Conservation (phyloP, 2,329 filamentous ascomycete species). For the Exophiala aquamarina region DNA sequence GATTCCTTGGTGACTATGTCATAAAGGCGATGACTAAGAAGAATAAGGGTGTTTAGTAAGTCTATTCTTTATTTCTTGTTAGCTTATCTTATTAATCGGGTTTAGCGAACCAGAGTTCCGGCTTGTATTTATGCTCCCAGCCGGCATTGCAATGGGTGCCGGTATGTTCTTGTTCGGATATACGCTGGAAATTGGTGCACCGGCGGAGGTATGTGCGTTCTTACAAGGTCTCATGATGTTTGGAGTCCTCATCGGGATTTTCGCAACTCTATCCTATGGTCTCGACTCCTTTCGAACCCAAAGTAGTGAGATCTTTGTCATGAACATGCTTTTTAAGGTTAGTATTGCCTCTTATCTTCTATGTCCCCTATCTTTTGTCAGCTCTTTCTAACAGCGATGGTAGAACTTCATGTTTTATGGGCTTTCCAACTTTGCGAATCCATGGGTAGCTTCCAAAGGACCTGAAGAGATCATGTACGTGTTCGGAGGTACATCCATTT, state of each 20-base stretch:
- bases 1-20: slow-evolving; percentile 33
- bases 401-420: slow-evolving; percentile 35
- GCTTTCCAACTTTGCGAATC: slow-evolving; percentile 31
- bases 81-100: not conserved
- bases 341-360: no score
- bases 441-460: slow-evolving; percentile 29
- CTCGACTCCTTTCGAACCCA: slow-evolving; percentile 31
- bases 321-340: slow-evolving; percentile 33
- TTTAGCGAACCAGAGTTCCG: slow-evolving; percentile 32
- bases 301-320: slow-evolving; percentile 32
- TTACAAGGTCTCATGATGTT: slow-evolving; percentile 32
- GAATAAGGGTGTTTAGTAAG: slow-evolving; percentile 40
- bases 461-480: slow-evolving; percentile 32
- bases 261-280: slow-evolving; percentile 27
- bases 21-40: slow-evolving; percentile 40
- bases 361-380: no score
- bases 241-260: slow-evolving; percentile 31
- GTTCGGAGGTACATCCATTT: slow-evolving; percentile 31
- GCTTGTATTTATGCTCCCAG: slow-evolving; percentile 29
- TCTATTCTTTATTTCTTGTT: slow-evolving; percentile 5
- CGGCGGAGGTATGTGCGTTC: slow-evolving; percentile 31
- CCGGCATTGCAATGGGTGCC: slow-evolving; percentile 24
- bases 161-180: slow-evolving; percentile 34
- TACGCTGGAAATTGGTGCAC: slow-evolving; percentile 19
- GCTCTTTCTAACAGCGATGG: no score